These are phyloP conservation scores for Hyphopichia pseudoburtonii DNA, from an alignment of 1,139 yeast genomes.

Conservation along the genomic window DNA sequence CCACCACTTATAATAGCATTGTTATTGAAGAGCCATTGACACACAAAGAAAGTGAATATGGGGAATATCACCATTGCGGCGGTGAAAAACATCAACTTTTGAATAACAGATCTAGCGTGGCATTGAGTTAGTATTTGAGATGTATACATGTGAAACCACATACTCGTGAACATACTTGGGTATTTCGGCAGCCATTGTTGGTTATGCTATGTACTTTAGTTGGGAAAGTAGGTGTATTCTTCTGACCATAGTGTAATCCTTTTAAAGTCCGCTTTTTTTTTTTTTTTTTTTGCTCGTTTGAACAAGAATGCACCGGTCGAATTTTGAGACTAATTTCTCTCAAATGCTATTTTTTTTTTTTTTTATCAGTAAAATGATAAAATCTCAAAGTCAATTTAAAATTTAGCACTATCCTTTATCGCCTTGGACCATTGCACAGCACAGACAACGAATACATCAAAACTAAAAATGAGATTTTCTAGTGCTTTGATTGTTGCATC, in stretches of 20 bases:
- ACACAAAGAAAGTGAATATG: constrained; percentile 64
- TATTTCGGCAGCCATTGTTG: constrained; percentile 52
- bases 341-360: too few species aligned
- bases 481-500: constrained; percentile 6
- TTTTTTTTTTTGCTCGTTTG: too few species aligned
- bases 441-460: too few species aligned
- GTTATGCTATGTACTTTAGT: too few species aligned
- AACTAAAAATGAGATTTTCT: constrained; percentile 8
- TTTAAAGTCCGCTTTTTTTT: too few species aligned
- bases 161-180: constrained; percentile 49
- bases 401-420: too few species aligned
- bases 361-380: too few species aligned
- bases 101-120: constrained; percentile 55
- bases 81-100: constrained; percentile 81
- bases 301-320: too few species aligned
- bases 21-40: constrained; percentile 51
- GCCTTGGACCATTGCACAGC: too few species aligned
- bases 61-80: constrained; percentile 87
- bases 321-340: too few species aligned
- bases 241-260: not conserved
- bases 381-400: too few species aligned
- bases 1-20: constrained; percentile 85
- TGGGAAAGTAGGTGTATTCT: not conserved
- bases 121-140: constrained; percentile 2
- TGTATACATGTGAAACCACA: not conserved